These are phyloP conservation scores for Incumbomyces lentus DNA, from an alignment of 2,329 filamentous ascomycete species.

Conservation along the genomic window DNA sequence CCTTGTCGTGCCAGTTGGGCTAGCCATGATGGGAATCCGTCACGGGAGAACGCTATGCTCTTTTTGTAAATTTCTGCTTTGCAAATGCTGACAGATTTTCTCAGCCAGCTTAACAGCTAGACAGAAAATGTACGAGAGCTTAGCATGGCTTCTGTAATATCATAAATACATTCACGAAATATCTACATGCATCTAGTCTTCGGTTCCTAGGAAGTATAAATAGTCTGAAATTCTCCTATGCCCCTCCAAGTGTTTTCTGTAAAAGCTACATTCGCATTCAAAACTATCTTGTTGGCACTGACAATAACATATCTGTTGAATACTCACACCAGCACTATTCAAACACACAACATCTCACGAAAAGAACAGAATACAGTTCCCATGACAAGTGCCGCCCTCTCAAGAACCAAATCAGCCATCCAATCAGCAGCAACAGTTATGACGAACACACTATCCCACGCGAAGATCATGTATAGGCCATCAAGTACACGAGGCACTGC, in stretches of 20 bases:
- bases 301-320: slow-evolving; percentile 1
- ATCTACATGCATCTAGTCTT: slow-evolving; percentile 4
- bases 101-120: too few relatives aligned
- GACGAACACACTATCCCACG: slow-evolving; percentile 50
- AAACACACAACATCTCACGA: background rate
- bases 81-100: slow-evolving; percentile 6
- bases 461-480: slow-evolving; percentile 64
- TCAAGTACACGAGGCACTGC: slow-evolving; percentile 63
- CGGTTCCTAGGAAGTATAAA: slow-evolving; percentile 1
- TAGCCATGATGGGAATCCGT: too few relatives aligned
- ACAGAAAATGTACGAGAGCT: background rate
- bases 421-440: slow-evolving; percentile 35
- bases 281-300: slow-evolving; percentile 5
- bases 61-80: background rate
- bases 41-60: too few relatives aligned
- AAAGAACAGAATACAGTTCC: background rate
- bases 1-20: too few relatives aligned
- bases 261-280: slow-evolving; percentile 1
- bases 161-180: slow-evolving; percentile 4
- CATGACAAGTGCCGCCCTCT: background rate
- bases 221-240: slow-evolving; percentile 6
- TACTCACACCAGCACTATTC: background rate
- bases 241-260: background rate
- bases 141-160: background rate
- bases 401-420: slow-evolving; percentile 15